Base-by-base conservation (phyloP, 2,329 filamentous ascomycete genomes). In the Tolypocladium cylindrosporum region DNA sequence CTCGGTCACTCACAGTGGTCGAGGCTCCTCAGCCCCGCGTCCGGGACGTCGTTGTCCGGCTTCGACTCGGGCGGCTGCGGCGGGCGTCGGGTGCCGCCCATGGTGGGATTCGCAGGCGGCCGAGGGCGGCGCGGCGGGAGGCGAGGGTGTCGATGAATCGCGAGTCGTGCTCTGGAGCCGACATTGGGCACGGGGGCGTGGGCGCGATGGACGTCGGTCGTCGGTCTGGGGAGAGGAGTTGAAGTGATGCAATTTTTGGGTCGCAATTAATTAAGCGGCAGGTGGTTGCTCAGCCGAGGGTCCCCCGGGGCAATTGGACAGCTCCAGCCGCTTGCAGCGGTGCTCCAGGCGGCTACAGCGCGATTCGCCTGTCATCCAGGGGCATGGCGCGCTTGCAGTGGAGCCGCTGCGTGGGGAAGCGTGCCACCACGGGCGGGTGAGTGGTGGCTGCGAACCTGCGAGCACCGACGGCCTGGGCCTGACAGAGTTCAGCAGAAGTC, bases 21-120 rank as follows among this genome's bases (percentile, higher is more conserved):
- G 59, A 91, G 76, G 70, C 88, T 91, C 71, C 84, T 85, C 70
- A 96, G 76, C 55, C 92, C 92, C 57, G 92, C 92, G 71, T 92
- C 88, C 5, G 72, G 71, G 34, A 66, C 64, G 45, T 69, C 65
- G 45, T 69, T 64, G 55, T 65, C 64, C 53, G 63, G 62, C 55
- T 65, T 67, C 53, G 59, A 43, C 37, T 57, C 55, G 55, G 50
- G 56, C 53, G 58, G 31, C 57, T 55, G 64, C 59, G 64, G 69
- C 66, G 67, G 70, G 62, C 62, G 64, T 66, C 65, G 67, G 65
- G 63, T 61, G 64, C 64, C 65, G 71, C 73, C 74, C 57, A 58
- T 62, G 65, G 60, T 63, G 63, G 62, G 59, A 60, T 52, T 59
- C 58, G 59, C 59, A 59, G 39, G 24, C 52, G 42, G 48, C 51